Percentiles rank a stretch among this genome's conserved stretches.
Conservation (phyloP, 1,139 yeast genomes). For the Nematodospora anomalae region DNA sequence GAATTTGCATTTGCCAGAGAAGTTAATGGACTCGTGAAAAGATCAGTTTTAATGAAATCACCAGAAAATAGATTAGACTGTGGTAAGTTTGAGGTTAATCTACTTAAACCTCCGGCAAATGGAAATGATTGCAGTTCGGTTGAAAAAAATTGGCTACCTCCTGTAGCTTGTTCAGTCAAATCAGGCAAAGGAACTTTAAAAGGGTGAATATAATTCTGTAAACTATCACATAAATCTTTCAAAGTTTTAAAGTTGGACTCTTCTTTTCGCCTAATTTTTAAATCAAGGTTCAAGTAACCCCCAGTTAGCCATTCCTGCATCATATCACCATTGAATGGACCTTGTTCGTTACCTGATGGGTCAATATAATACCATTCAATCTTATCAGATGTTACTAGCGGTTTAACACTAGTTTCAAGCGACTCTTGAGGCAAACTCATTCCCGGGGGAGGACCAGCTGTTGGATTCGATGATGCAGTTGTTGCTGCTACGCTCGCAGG, state of each 20-base stretch:
- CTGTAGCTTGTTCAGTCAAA: constrained; percentile 21
- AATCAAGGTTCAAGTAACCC: constrained; percentile 58
- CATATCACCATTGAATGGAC: constrained; percentile 71
- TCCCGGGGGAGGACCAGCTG: constrained; percentile 21
- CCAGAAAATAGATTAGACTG: constrained; percentile 27
- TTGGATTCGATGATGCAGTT: constrained; percentile 3
- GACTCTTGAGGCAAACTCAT: constrained; percentile 8
- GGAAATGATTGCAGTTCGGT: constrained; percentile 12
- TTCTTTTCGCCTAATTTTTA: constrained; percentile 57
- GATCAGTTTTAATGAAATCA: constrained; percentile 29
- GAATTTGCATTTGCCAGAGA: constrained; percentile 15
- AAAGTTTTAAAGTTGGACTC: constrained; percentile 43
- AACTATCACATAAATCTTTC: constrained; percentile 43
- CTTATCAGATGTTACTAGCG: constrained; percentile 31
- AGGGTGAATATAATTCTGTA: constrained; percentile 57
- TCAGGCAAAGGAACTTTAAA: constrained; percentile 55
- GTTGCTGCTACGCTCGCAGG: constrained; percentile 9
- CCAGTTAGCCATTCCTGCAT: constrained; percentile 80
- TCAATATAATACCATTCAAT: constrained; percentile 75
- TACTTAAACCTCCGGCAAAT: constrained; percentile 24
- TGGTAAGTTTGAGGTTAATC: constrained; percentile 20
- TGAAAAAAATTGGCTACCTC: constrained; percentile 8
- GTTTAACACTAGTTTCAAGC: constrained; percentile 9
- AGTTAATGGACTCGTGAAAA: constrained; percentile 20
- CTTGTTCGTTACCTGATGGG: constrained; percentile 69